A percentile compares a stretch with the other conserved stretches of the same genome.
Evolutionary conservation across 371 early-diverging fungal species (phyloP).

Genomic region (Mortierella sp.): DNA sequence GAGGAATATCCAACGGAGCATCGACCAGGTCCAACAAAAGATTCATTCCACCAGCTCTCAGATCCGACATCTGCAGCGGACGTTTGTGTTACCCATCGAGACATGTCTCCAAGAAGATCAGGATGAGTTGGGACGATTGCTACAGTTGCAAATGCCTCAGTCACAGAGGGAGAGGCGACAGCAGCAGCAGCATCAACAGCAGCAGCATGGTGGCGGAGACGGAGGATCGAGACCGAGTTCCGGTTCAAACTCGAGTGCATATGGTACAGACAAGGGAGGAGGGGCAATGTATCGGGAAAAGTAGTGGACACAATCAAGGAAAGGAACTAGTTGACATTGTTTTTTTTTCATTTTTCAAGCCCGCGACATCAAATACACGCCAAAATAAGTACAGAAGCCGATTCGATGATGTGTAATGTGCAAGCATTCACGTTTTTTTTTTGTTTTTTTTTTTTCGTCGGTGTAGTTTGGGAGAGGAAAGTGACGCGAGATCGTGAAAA

Average conservation of each 20-base stretch:
- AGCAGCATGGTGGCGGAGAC: neutral
- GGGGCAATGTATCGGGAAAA: neutral
- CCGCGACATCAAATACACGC: no score
- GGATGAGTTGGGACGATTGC: neutral
- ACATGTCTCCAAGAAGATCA: neutral
- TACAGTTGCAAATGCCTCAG: neutral
- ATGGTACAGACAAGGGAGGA: neutral
- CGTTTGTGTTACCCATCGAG: constrained; percentile 14
- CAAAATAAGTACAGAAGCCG: no score
- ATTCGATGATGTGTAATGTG: no score
- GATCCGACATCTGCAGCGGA: constrained; percentile 7
- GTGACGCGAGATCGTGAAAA: no score
- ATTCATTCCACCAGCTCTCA: neutral
- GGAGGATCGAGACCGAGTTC: neutral
- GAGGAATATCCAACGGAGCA: neutral
- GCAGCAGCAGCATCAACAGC: neutral
- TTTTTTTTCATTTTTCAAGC: no score
- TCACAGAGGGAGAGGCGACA: neutral
- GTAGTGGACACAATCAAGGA: neutral
- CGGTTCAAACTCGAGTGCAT: neutral
- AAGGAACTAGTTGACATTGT: no score
- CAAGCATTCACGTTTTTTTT: no score
- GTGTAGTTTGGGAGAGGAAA: no score
- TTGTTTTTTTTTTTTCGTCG: no score
- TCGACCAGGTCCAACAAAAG: constrained; percentile 5